Evolutionary conservation across 2,329 filamentous ascomycete species (phyloP).

Genomic region (Trichoderma asperellum): DNA sequence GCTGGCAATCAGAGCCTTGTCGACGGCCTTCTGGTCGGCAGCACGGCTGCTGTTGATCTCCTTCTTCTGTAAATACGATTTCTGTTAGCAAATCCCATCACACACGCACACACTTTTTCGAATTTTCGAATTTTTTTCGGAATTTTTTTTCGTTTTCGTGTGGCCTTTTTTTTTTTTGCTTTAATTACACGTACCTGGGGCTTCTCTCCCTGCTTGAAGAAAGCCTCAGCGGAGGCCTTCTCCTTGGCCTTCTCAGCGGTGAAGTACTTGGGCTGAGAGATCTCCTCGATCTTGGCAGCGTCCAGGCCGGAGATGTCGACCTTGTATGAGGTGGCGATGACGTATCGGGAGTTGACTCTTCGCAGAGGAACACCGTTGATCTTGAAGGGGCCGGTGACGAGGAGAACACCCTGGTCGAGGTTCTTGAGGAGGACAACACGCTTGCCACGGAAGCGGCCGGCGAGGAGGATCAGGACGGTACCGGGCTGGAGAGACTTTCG

Average conservation of each 20-base stretch:
- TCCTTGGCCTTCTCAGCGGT: constrained; percentile 91
- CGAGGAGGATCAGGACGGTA: constrained; percentile 97
- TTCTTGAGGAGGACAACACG: constrained; percentile 98
- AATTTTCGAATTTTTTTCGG: not conserved
- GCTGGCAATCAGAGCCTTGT: constrained; percentile 91
- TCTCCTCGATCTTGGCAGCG: constrained; percentile 83
- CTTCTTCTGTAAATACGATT: constrained; percentile 77
- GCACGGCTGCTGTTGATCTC: constrained; percentile 87
- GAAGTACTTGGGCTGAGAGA: constrained; percentile 86
- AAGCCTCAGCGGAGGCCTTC: constrained; percentile 96
- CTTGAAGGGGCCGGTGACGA: constrained; percentile 99
- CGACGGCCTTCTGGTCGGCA: constrained; percentile 96
- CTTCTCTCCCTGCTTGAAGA: constrained; percentile 99
- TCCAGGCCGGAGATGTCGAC: constrained; percentile 86
- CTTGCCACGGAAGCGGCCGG: constrained; percentile 99
- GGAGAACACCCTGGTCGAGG: constrained; percentile 95
- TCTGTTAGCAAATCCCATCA: constrained; percentile 34
- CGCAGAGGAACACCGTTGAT: constrained; percentile 98
- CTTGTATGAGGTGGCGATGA: constrained; percentile 87
- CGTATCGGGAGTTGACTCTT: constrained; percentile 90
- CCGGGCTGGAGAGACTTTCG: constrained; percentile 90
- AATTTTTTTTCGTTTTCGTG: not conserved
- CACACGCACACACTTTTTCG: not conserved
- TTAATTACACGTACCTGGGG: constrained; percentile 71
- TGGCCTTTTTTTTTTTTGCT: not conserved